Evolutionary conservation across 768 basidiomycete species (phyloP).

Genomic region (Austroboletus eburneus): DNA sequence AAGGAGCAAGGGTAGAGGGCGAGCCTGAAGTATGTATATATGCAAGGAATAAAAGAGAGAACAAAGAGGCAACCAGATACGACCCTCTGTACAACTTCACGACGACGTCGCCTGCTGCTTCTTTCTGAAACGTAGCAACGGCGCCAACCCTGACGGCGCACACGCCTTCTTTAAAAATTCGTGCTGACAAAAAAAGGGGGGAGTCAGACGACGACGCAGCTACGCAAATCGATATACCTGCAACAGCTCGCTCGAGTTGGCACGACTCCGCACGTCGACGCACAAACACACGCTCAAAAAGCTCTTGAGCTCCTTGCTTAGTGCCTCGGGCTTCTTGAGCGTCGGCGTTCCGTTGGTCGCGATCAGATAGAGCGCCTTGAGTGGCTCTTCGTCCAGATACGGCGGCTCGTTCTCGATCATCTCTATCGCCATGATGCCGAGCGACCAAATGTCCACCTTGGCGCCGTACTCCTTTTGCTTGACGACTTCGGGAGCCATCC

Average conservation of each 20-base stretch:
- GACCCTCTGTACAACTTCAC: neutral
- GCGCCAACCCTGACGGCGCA: slow-evolving; percentile 74
- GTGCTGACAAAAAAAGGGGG: slow-evolving; percentile 64
- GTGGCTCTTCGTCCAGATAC: slow-evolving; percentile 91
- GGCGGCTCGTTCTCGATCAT: slow-evolving; percentile 99
- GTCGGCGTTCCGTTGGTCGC: slow-evolving; percentile 99
- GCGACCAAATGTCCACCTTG: slow-evolving; percentile 95
- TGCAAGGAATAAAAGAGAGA: neutral
- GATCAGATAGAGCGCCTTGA: slow-evolving; percentile 92
- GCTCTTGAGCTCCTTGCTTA: slow-evolving; percentile 90
- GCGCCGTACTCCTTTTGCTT: slow-evolving; percentile 97
- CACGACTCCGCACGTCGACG: slow-evolving; percentile 91
- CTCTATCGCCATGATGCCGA: slow-evolving; percentile 98
- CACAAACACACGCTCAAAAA: slow-evolving; percentile 98
- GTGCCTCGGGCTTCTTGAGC: slow-evolving; percentile 89
- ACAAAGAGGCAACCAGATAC: neutral
- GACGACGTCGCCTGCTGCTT: slow-evolving; percentile 48
- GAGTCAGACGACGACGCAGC: no score
- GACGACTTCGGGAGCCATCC: slow-evolving; percentile 99
- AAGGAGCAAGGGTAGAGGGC: neutral
- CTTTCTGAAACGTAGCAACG: slow-evolving; percentile 75
- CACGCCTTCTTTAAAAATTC: slow-evolving; percentile 93
- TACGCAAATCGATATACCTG: slow-evolving; percentile 51
- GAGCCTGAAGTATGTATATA: neutral
- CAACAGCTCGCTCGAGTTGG: slow-evolving; percentile 82